Percentiles rank a stretch among this genome's conserved stretches.
phyloP scores from a whole-genome alignment of 1,139 yeast species.

The Cylindricascospora bacillispora region DNA sequence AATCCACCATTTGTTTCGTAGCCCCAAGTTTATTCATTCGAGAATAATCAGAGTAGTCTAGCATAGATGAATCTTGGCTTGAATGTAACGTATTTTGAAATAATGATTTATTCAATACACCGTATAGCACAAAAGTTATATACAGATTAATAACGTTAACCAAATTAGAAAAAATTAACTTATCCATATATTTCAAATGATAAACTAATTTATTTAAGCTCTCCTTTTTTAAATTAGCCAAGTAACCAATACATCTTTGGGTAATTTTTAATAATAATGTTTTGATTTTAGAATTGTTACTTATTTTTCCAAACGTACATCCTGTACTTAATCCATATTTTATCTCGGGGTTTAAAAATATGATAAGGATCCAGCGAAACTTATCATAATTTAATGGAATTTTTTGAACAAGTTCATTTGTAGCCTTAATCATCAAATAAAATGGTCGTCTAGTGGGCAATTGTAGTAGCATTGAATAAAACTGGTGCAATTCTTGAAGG shows the following conservation, averaged over 20 bases:
- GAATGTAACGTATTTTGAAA: not conserved
- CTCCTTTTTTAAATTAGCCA: constrained; percentile 35
- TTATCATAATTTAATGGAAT: constrained; percentile 25
- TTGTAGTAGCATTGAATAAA: constrained; percentile 32
- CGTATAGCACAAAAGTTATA: not conserved
- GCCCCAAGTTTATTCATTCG: too few species aligned
- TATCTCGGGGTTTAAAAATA: constrained; percentile 45
- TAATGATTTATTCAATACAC: not conserved
- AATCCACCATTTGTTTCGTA: too few species aligned
- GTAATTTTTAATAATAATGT: constrained; percentile 49
- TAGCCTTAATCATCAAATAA: constrained; percentile 38
- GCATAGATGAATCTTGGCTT: not conserved
- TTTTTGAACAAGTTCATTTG: constrained; percentile 36
- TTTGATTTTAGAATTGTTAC: constrained; percentile 45
- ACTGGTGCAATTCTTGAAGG: constrained; percentile 31
- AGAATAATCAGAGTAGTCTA: not conserved
- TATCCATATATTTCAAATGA: not conserved
- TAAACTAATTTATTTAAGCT: not conserved
- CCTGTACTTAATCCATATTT: constrained; percentile 26
- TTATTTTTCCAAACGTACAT: too few species aligned
- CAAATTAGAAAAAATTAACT: not conserved
- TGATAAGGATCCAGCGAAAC: constrained; percentile 43
- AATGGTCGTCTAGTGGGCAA: constrained; percentile 52
- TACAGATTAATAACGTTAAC: not conserved
- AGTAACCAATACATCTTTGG: constrained; percentile 52